phyloP scores from a whole-genome alignment of 352 stramenopile genomes.

The Pythium utonaiense region DNA sequence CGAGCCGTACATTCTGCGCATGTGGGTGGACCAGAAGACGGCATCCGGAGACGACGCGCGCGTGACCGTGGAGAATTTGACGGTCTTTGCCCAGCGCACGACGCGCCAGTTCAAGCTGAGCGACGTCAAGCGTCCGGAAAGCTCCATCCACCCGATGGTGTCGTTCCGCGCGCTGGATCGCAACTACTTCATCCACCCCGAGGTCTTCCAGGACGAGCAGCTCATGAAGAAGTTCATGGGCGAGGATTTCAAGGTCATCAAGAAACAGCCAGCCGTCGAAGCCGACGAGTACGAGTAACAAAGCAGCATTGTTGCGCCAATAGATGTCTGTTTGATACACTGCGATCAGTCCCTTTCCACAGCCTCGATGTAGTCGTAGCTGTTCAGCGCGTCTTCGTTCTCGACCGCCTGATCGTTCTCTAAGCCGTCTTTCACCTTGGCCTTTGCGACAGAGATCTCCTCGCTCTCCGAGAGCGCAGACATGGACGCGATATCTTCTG shows the following conservation, averaged over 20 bases:
- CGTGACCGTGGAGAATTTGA: constrained; percentile 69
- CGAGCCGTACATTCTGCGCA: constrained; percentile 81
- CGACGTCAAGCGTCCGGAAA: constrained; percentile 46
- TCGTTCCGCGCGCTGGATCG: constrained; percentile 65
- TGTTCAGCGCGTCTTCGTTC: constrained; percentile 67
- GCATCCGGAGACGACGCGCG: constrained; percentile 9
- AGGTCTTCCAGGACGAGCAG: constrained; percentile 54
- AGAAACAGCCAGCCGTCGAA: constrained; percentile 10
- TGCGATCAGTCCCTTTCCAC: constrained; percentile 40
- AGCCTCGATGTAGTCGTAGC: constrained; percentile 81
- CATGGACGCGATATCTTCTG: constrained; percentile 57
- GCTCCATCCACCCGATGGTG: constrained; percentile 81
- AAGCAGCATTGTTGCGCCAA: not conserved
- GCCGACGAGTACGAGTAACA: constrained; percentile 18
- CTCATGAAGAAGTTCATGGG: constrained; percentile 61
- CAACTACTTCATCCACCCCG: constrained; percentile 81
- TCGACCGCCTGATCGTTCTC: constrained; percentile 46
- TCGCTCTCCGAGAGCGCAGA: constrained; percentile 50
- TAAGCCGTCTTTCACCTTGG: not conserved
- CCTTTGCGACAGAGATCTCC: constrained; percentile 18
- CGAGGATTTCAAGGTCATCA: constrained; percentile 28
- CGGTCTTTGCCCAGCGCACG: constrained; percentile 58
- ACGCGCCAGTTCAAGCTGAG: constrained; percentile 55
- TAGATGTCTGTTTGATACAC: not conserved
- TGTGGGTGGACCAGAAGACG: constrained; percentile 49